Percentiles rank a stretch among this genome's conserved stretches.
phyloP scores from a whole-genome alignment of 2,329 filamentous ascomycete genomes.

The Hypoxylon sp. region DNA sequence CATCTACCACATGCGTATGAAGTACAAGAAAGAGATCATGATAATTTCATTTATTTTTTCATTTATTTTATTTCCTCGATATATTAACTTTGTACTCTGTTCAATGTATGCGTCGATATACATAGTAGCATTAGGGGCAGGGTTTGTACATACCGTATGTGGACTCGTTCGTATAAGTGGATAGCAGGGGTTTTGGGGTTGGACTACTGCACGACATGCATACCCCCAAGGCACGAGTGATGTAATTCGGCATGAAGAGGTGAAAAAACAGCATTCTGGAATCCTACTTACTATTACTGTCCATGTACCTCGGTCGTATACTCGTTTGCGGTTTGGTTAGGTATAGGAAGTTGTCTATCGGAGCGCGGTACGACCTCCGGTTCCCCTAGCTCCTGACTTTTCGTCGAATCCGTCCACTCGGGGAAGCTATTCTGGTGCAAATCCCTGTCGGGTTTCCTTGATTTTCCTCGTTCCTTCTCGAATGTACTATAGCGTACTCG shows the following conservation, averaged over 20 bases:
- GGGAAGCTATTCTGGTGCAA: neutral
- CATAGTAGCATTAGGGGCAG: constrained; percentile 3
- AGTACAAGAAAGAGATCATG: neutral
- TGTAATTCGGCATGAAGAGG: constrained; percentile 31
- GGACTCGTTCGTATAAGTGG: constrained; percentile 28
- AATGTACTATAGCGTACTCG: constrained; percentile 17
- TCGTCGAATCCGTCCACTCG: neutral
- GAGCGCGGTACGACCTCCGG: constrained; percentile 16
- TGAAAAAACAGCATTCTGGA: neutral
- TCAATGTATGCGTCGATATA: neutral
- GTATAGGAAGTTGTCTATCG: neutral
- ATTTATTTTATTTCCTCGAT: constrained; percentile 3
- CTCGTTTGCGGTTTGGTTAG: neutral
- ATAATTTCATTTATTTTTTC: constrained; percentile 5
- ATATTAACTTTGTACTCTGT: neutral
- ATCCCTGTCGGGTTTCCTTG: constrained; percentile 10
- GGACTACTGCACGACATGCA: constrained; percentile 36
- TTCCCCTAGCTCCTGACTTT: constrained; percentile 15
- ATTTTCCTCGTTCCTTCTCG: constrained; percentile 29
- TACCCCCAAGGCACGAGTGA: constrained; percentile 33
- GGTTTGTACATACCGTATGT: constrained; percentile 9
- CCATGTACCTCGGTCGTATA: constrained; percentile 8
- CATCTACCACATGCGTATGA: constrained; percentile 2
- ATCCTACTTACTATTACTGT: neutral
- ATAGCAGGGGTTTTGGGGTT: constrained; percentile 10